Conservation (phyloP, 2,329 filamentous ascomycete species). For the Alternaria arbusti region DNA sequence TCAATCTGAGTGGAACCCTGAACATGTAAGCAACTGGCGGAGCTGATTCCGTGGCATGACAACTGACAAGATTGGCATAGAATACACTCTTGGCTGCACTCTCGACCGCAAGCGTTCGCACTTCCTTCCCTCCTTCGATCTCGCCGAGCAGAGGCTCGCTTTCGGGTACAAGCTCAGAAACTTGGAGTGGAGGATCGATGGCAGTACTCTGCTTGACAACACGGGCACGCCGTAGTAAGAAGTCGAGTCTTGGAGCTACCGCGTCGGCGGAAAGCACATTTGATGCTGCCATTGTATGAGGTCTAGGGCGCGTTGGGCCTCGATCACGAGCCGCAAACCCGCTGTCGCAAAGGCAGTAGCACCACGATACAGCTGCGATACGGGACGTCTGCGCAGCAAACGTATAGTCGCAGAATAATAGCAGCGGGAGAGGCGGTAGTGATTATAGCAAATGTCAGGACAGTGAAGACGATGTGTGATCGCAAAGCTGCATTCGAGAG, state of each 20-base stretch:
- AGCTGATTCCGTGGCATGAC: neutral
- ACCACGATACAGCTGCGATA: neutral
- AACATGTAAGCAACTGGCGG: constrained; percentile 16
- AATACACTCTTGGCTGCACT: constrained; percentile 83
- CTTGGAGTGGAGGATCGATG: constrained; percentile 54
- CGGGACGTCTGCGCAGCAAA: neutral
- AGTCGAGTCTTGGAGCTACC: constrained; percentile 44
- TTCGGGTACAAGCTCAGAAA: constrained; percentile 46
- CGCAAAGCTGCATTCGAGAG: constrained; percentile 7
- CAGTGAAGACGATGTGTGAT: neutral
- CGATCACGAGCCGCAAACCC: constrained; percentile 7
- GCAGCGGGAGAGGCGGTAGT: neutral
- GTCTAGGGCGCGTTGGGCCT: neutral
- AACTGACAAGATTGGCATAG: constrained; percentile 75
- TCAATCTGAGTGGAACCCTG: constrained; percentile 79
- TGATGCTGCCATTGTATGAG: constrained; percentile 34
- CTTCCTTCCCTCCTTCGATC: constrained; percentile 54
- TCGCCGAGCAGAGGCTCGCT: constrained; percentile 35
- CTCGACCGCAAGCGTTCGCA: constrained; percentile 73
- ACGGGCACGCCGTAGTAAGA: constrained; percentile 51
- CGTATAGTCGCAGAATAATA: neutral
- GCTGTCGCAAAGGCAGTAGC: neutral
- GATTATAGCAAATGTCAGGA: neutral
- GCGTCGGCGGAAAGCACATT: constrained; percentile 32
- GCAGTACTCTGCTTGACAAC: constrained; percentile 48